Evolutionary conservation across 768 basidiomycete species (phyloP).

Genomic region (Rhizopogon vulgaris): DNA sequence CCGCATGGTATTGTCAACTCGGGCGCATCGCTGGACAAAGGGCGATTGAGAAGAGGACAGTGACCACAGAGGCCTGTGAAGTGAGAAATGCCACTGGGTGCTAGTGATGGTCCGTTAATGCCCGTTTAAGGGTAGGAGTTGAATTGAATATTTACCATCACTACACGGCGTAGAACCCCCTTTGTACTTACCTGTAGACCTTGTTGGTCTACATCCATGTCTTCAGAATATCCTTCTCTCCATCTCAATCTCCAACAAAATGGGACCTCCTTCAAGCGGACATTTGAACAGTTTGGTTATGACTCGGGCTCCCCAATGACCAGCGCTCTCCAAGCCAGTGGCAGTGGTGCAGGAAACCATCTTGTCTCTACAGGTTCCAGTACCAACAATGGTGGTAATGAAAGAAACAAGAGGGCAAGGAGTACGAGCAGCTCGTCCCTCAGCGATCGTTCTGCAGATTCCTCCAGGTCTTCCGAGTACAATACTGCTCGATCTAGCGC

Average conservation of each 20-base stretch:
- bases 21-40: not conserved
- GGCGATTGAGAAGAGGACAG: not conserved
- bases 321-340: constrained; percentile 17
- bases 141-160: not conserved
- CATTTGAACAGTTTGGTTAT: constrained; percentile 42
- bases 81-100: not conserved
- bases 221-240: constrained; percentile 29
- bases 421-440: constrained; percentile 44
- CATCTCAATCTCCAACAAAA: constrained; percentile 45
- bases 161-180: not conserved
- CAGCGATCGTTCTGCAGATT: constrained; percentile 26
- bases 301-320: constrained; percentile 24
- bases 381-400: constrained; percentile 33
- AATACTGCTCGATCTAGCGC: constrained; percentile 28
- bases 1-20: not conserved
- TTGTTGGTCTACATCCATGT: not conserved
- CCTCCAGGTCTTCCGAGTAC: constrained; percentile 32
- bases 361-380: constrained; percentile 7
- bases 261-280: constrained; percentile 53
- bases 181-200: not conserved
- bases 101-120: too few relatives aligned
- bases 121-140: not conserved
- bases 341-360: constrained; percentile 17
- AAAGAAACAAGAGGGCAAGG: constrained; percentile 53
- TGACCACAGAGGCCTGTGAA: not conserved